Evolutionary conservation across 495 filamentous ascomycete genomes (phyloP).

Genomic region (Alectoria sarmentosa): DNA sequence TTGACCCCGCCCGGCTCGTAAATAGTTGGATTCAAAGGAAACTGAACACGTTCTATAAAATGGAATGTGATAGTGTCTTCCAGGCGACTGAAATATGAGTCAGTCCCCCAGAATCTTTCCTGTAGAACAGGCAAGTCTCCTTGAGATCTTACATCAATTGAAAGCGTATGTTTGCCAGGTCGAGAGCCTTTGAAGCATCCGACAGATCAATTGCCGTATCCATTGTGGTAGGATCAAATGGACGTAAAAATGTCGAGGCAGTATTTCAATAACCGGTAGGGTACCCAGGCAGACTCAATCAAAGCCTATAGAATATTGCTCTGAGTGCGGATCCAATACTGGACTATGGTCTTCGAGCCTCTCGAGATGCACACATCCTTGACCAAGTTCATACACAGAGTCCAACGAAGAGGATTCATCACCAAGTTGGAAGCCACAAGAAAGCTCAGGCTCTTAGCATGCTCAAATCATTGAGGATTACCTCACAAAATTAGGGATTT

Average conservation of each 20-base stretch:
- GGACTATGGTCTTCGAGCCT: background rate
- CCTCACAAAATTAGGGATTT: background rate
- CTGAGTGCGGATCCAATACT: background rate
- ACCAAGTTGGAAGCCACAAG: background rate
- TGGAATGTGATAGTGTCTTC: constrained; percentile 99
- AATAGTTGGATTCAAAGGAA: constrained; percentile 84
- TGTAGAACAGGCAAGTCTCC: constrained; percentile 10
- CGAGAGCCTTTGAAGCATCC: constrained; percentile 74
- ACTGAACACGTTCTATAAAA: constrained; percentile 96
- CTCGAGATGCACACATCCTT: background rate
- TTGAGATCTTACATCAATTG: constrained; percentile 71
- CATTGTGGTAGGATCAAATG: constrained; percentile 44
- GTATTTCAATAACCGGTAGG: background rate
- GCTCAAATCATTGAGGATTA: background rate
- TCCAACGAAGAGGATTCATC: background rate
- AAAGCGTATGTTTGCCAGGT: constrained; percentile 87
- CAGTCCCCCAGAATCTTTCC: background rate
- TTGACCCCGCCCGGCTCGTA: constrained; percentile 73
- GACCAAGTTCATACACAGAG: background rate
- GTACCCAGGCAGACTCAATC: background rate
- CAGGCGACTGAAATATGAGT: constrained; percentile 56
- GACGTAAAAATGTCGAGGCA: background rate
- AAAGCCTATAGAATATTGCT: background rate
- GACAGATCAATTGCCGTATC: constrained; percentile 84
- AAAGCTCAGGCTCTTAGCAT: background rate